Base-by-base conservation (phyloP, 305 asterid genomes). In the Ajuga reptans region DNA sequence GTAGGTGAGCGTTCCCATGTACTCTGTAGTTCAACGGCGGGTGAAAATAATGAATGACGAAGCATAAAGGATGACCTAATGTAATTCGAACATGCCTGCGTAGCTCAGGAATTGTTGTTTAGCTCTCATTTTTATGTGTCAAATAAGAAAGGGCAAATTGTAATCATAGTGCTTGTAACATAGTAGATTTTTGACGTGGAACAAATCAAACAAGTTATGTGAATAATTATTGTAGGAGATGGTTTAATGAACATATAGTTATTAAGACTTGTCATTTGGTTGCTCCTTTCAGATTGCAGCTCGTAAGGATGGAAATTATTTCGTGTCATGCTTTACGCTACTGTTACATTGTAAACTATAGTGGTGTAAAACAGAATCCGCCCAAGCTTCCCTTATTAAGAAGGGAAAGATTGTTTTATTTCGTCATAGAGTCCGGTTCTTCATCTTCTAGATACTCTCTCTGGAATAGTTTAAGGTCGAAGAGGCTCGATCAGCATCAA, bases 221-320 rank as follows among this genome's bases (percentile, higher is more conserved):
- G 27, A 21, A 21, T 21, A 21, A 21, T 21, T 21, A 21, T 21
- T 21, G 27, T 21, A 21, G 27, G 27, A 21, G 27, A 21, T n/a
- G n/a, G n/a, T n/a, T n/a, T n/a, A n/a, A n/a, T n/a, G 52, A 15
- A 33, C 39, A 15, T 34, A 33, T 45, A 1, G 41, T 66, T 16
- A 9, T 39, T 46, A 42, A 37, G 58, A 71, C 57, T 49, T 39
- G 6, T 46, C 73, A 33, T 71, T 67, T 45, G 69, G 51, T 62
- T 68, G 52, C 73, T 65, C 64, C 34, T 76, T 72, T 65, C 80
- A 80, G 87, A 77, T 64, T 74, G 69, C 51, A 57, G 55, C 68
- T 61, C 68, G 42, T 21, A 60, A 69, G 15, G 24, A 87, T 89
- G 96, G 96, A 83, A 74, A 63, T 82, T 77, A 52, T 78, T 68